Evolutionary conservation across 2,329 filamentous ascomycete species (phyloP), one percentile per base, ranked within the genome.

Genomic region (Paraconiothyrium sp.): DNA sequence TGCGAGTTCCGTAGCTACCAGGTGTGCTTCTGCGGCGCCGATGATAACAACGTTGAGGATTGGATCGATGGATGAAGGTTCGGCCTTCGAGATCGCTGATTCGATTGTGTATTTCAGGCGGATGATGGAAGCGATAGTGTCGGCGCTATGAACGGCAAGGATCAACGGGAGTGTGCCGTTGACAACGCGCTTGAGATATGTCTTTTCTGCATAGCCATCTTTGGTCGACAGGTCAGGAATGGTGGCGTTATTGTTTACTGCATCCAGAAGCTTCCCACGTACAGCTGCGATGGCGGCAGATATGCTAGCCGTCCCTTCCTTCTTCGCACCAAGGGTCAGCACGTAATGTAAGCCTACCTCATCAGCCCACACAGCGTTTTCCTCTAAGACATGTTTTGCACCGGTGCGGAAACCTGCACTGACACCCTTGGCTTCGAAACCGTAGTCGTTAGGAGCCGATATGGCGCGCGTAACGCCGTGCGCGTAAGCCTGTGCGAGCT

Each of bases 1-100:
- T 0, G 87, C 87, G 11, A 91, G 82, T 59, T 88, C 84, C 1
- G 80, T 65, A 0, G 88, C 89, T 0, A 91, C 73, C 0, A 91
- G 78, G 69, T 87, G 81, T 0, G 89, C 83, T 75, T 91, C 89
- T 5, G 88, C 88, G 44, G 84, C 89, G 63, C 89, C 89, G 24
- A 89, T 74, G 54, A 91, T 82, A 57, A 85, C 82, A 9, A 91
- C 60, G n/a, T 79, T 82, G 39, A 90, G 79, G 8, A 65, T 68
- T n/a, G 41, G 27, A 6, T 35, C 1, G 2, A 4, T 35, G 1
- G 67, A 47, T 14, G 80, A 75, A 0, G 76, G 78, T 11, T 46
- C n/a, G 16, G 47, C 27, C 8, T 57, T 41, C 8, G 60, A 27
- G 39, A 64, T 58, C 8, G 57, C 63, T 0, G 72, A 65, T 54